These are phyloP conservation scores for Yarrowia sp. DNA, from an alignment of 805 yeast genomes.

Conservation along the genomic window DNA sequence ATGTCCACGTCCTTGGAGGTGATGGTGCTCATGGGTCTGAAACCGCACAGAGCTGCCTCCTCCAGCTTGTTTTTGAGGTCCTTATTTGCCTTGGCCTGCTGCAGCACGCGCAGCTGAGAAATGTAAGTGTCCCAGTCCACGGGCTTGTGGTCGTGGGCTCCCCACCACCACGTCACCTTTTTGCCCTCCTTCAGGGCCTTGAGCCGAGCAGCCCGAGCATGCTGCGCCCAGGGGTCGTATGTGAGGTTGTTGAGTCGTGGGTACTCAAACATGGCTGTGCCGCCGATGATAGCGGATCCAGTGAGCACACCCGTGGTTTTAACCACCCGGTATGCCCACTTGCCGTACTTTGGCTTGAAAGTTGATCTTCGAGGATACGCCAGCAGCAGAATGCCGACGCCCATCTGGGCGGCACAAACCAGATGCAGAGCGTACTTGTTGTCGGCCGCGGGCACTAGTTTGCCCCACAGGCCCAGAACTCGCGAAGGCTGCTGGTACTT, in stretches of 20 bases:
- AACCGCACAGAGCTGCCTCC: too few relatives aligned
- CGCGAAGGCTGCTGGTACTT: slow-evolving; percentile 46
- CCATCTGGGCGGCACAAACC: slow-evolving; percentile 53
- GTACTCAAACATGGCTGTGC: slow-evolving; percentile 47
- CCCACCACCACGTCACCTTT: slow-evolving; percentile 54
- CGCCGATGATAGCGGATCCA: neutral
- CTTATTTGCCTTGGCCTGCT: neutral
- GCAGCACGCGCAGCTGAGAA: neutral
- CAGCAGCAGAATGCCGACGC: slow-evolving; percentile 45
- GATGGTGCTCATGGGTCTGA: too few relatives aligned
- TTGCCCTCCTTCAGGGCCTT: slow-evolving; percentile 51
- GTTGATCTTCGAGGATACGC: slow-evolving; percentile 30
- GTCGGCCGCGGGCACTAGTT: slow-evolving; percentile 71
- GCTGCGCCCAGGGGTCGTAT: slow-evolving; percentile 70
- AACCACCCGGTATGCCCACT: neutral
- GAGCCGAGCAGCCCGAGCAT: slow-evolving; percentile 55
- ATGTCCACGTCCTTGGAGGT: too few relatives aligned
- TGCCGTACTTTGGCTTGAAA: neutral
- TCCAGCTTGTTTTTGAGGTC: neutral
- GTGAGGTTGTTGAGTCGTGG: slow-evolving; percentile 45
- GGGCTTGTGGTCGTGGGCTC: slow-evolving; percentile 20
- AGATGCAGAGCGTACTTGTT: slow-evolving; percentile 53
- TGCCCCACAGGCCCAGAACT: slow-evolving; percentile 66
- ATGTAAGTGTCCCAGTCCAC: neutral
- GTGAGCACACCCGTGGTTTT: neutral